Base-by-base conservation (phyloP, 129 eudicot genomes). In the Gnaphalium uliginosum region DNA sequence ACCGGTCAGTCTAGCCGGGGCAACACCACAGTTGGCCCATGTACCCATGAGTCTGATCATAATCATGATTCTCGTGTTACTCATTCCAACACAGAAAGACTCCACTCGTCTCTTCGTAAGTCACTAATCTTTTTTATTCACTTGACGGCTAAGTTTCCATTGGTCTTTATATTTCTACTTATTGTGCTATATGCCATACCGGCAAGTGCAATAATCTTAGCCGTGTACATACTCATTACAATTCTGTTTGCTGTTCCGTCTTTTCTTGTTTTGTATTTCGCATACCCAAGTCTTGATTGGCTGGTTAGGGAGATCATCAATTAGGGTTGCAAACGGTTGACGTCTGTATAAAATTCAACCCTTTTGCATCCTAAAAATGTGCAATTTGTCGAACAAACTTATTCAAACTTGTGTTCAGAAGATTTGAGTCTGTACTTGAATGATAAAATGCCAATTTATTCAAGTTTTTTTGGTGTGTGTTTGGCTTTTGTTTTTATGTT, bases 261-360 rank as follows among this genome's bases (percentile, higher is more conserved):
- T 66, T 83, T 86, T 76, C 87, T 86, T 64, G 85, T 86, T 59
- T 64, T 86, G 77, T 86, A 86, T 76, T 86, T 86, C 48, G 87
- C 90, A 18, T 86, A 83, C 81, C 90, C 90, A 18, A 80, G 86
- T 73, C 85, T 86, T 68, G 90, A 86, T 81, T 86, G 90, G 90
- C 72, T 86, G 57, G 86, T 86, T 23, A 78, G 87, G 81, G 90
- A 86, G 84, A 86, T 81, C 37, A 75, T 86, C 79, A 83, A 66
- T 79, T 79, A 66, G 79, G 33, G 79, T 48, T 77, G 76, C 48
- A 19, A 62, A 54, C 67, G 27, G 32, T 72, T 54, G 21, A 5
- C 41, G 39, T 66, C 58, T 43, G 0, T 7, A 24, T 53, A 26
- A 51, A 23, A 18, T 23, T 58, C 13, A 14, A 56, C 61, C 61